phyloP scores from a whole-genome alignment of 106 monocot species.

The Xerophyta viscosa region DNA sequence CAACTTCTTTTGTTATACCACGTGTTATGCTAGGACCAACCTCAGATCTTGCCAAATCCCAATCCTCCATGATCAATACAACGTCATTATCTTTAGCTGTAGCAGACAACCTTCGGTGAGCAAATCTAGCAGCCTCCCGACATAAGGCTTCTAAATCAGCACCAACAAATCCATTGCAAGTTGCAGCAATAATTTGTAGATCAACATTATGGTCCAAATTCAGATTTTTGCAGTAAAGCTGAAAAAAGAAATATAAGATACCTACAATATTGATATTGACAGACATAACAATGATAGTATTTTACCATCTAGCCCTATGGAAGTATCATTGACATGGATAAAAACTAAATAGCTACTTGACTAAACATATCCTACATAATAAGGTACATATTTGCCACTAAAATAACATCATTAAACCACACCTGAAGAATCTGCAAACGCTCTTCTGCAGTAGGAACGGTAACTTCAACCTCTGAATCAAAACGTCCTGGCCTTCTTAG shows the following conservation, averaged over 20 bases:
- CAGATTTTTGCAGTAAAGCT: conserved; percentile 65
- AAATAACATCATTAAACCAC: not conserved
- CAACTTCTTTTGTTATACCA: conserved; percentile 71
- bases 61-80: conserved; percentile 55
- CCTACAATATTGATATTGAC: not conserved
- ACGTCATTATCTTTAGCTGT: conserved; percentile 7
- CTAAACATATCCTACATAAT: too few species aligned
- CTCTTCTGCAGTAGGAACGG: conserved; percentile 70
- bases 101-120: conserved; percentile 36
- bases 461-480: conserved; percentile 82
- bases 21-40: conserved; percentile 74
- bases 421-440: conserved; percentile 79
- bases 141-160: conserved; percentile 83
- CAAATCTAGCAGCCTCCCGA: conserved; percentile 59
- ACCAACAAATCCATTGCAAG: conserved; percentile 92
- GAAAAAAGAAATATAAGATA: conserved; percentile 15
- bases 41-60: conserved; percentile 62
- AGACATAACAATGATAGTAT: not conserved
- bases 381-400: too few species aligned
- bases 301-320: not conserved
- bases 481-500: conserved; percentile 83
- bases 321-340: not conserved
- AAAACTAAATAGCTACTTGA: too few species aligned
- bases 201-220: conserved; percentile 52
- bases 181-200: conserved; percentile 66